A percentile compares a stretch with the other conserved stretches of the same genome.
Evolutionary conservation across 306 rosid species (phyloP).

Genomic region (Senna siamea): DNA sequence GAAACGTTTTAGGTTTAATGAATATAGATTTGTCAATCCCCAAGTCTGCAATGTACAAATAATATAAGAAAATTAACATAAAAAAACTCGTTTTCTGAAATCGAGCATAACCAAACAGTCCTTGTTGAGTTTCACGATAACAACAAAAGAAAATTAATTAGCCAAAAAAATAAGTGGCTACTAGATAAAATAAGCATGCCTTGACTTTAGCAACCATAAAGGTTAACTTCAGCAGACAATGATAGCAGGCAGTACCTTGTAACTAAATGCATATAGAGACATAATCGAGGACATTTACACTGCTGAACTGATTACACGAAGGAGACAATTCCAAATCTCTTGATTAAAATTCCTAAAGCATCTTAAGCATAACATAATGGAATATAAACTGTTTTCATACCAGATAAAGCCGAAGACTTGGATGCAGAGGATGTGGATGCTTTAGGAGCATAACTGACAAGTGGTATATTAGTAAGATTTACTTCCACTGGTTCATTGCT

Average conservation of each 20-base stretch:
- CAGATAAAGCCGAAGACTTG: conserved; percentile 46
- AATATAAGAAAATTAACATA: conserved; percentile 9
- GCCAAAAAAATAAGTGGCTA: conserved; percentile 24
- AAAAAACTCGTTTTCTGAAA: background rate
- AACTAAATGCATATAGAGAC: conserved; percentile 30
- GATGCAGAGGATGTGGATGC: no score
- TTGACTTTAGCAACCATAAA: background rate
- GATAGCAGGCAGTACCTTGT: background rate
- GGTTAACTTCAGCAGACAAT: conserved; percentile 12
- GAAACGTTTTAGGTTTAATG: conserved; percentile 86
- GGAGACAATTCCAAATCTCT: conserved; percentile 30
- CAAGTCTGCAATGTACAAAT: conserved; percentile 48
- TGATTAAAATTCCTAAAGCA: conserved; percentile 20
- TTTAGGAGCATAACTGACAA: conserved; percentile 71
- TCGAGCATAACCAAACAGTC: conserved; percentile 21
- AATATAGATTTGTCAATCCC: conserved; percentile 85
- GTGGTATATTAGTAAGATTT: conserved; percentile 59
- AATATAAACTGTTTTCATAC: conserved; percentile 51
- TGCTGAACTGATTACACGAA: conserved; percentile 24
- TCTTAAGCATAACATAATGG: conserved; percentile 20
- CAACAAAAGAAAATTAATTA: conserved; percentile 21
- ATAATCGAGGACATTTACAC: conserved; percentile 25
- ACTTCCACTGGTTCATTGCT: conserved; percentile 55
- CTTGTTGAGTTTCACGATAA: conserved; percentile 23
- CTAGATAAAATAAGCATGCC: conserved; percentile 25